These are phyloP conservation scores for Cetradonia linearis DNA, from an alignment of 495 filamentous ascomycete genomes.

Conservation along the genomic window DNA sequence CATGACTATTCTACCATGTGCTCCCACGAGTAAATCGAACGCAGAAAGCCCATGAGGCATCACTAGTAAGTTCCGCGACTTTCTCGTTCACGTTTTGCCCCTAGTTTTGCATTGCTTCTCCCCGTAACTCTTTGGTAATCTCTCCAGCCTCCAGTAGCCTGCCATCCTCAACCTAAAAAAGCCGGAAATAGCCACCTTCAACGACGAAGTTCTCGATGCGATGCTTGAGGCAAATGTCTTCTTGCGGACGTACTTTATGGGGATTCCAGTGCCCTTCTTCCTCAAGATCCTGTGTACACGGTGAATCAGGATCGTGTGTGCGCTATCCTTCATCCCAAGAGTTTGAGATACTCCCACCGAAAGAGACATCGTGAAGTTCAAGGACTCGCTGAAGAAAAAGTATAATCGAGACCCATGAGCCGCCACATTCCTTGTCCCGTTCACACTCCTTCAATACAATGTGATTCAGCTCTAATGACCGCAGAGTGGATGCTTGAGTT, in stretches of 20 bases:
- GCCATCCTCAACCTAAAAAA: neutral
- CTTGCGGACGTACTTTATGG: neutral
- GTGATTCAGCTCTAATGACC: neutral
- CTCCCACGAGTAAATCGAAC: too few relatives aligned
- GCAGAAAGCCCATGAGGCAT: neutral
- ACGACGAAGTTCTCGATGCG: neutral
- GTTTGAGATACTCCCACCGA: neutral
- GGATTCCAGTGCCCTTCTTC: too few relatives aligned
- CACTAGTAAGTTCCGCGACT: neutral
- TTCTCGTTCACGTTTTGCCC: neutral
- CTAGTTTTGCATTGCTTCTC: neutral
- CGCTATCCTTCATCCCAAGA: neutral
- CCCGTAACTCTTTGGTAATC: neutral
- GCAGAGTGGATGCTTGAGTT: neutral
- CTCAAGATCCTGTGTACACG: too few relatives aligned
- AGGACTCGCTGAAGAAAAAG: neutral
- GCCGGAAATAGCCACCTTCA: neutral
- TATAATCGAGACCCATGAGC: neutral
- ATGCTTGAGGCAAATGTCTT: neutral
- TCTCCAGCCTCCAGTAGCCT: neutral
- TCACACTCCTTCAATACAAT: neutral
- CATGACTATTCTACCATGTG: too few relatives aligned
- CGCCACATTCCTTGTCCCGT: neutral
- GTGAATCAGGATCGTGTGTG: neutral
- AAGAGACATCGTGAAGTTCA: neutral